phyloP scores from a whole-genome alignment of 768 basidiomycete species.

The Lactarius tabidus region DNA sequence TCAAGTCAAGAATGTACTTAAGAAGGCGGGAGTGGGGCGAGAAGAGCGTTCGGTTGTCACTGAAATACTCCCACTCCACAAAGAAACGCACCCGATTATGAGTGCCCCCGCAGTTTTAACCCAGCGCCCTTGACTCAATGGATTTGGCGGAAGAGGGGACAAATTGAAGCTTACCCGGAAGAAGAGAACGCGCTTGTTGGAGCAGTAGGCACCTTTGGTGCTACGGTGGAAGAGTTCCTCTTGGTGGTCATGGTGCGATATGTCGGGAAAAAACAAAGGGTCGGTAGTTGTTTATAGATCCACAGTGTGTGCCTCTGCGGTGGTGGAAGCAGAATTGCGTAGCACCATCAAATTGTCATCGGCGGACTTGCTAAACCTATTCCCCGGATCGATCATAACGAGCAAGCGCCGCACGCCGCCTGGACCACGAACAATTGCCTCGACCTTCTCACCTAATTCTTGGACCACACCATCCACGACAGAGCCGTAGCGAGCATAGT shows the following conservation, averaged over 20 bases:
- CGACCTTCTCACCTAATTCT: conserved; percentile 70
- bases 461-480: conserved; percentile 63
- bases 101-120: conserved; percentile 73
- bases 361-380: conserved; percentile 89
- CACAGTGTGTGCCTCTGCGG: conserved; percentile 34
- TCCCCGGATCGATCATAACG: conserved; percentile 84
- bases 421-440: conserved; percentile 55
- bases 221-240: neutral
- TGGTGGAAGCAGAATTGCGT: conserved; percentile 45
- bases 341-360: conserved; percentile 71
- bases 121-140: conserved; percentile 61
- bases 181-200: neutral
- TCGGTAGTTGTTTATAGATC: neutral
- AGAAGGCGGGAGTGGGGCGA: neutral
- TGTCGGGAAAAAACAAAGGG: conserved; percentile 1
- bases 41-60: neutral
- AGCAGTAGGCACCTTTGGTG: neutral
- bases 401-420: conserved; percentile 84
- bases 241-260: conserved; percentile 7
- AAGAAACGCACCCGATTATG: conserved; percentile 62
- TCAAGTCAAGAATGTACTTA: neutral
- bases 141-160: conserved; percentile 64
- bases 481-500: conserved; percentile 44
- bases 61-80: neutral
- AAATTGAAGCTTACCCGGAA: conserved; percentile 38